Evolutionary conservation across 2,329 filamentous ascomycete species (phyloP).

Genomic region (Aspergillus caelatus): DNA sequence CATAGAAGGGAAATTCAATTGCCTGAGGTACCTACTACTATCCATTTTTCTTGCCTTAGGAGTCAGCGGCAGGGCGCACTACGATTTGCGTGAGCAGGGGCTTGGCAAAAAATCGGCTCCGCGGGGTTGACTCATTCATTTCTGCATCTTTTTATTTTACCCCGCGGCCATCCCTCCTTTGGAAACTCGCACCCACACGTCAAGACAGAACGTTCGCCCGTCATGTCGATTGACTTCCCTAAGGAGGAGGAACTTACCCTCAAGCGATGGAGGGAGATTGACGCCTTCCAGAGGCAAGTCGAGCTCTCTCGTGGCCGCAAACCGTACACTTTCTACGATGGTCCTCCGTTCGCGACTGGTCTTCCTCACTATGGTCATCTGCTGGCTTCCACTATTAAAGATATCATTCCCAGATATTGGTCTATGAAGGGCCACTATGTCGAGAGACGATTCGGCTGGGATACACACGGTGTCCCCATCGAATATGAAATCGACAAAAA

Average conservation of each 20-base stretch:
- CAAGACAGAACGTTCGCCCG: slow-evolving; percentile 30
- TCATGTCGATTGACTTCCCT: slow-evolving; percentile 89
- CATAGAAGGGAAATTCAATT: not conserved
- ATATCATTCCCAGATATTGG: slow-evolving; percentile 96
- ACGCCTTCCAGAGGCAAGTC: slow-evolving; percentile 86
- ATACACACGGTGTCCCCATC: slow-evolving; percentile 90
- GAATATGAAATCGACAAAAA: slow-evolving; percentile 99
- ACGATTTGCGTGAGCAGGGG: not conserved
- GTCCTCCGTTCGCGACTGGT: slow-evolving; percentile 75
- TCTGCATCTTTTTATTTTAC: slow-evolving; percentile 23
- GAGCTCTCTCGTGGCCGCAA: slow-evolving; percentile 81
- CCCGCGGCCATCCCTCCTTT: slow-evolving; percentile 26
- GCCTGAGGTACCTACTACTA: not conserved
- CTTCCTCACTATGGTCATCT: slow-evolving; percentile 74
- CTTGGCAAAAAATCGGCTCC: slow-evolving; percentile 9
- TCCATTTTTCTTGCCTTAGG: not conserved
- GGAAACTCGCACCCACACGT: slow-evolving; percentile 21
- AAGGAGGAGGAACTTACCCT: slow-evolving; percentile 87
- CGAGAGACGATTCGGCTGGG: slow-evolving; percentile 91
- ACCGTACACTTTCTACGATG: slow-evolving; percentile 94
- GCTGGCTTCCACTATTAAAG: slow-evolving; percentile 91
- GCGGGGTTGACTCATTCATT: slow-evolving; percentile 20
- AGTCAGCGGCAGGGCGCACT: not conserved
- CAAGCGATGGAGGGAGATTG: slow-evolving; percentile 84
- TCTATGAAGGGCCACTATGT: slow-evolving; percentile 96